Base-by-base conservation (phyloP, 2,329 filamentous ascomycete species). In the Didymella glomerata region DNA sequence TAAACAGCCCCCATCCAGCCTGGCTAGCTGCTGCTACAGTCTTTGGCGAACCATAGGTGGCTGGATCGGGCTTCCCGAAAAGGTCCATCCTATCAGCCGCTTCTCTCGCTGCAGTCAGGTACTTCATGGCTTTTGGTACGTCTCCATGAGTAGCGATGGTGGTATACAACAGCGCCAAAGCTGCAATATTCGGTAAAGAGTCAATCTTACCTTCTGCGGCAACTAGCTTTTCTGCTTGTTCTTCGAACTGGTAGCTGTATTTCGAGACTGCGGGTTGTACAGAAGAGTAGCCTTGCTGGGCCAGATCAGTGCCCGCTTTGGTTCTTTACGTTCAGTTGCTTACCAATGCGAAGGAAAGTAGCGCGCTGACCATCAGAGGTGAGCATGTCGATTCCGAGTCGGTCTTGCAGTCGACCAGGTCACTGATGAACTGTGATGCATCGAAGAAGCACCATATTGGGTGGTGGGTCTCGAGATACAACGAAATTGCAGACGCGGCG, bases 391-490 rank as follows among this genome's bases (percentile, higher is more conserved):
- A 59, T 2, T 30, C 32, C 13, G 46, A 28, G 13, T 50, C 50
- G n/a, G 40, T 52, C 11, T 22, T 57, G 18, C 58, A 63, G 14
- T 49, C n/a, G 22, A 63, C 32, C 1, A 63, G 53, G 10, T 63
- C 61, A 16, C 28, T 13, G 18, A 63, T 44, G 18, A 63, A 63
- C 16, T 60, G 54, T 10, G 52, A 56, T 5, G 57, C 57, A 41
- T 63, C 61, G 44, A 63, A 63, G 27, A 61, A 56, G 48, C 57
- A 49, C 57, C 57, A 63, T 27, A 61, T 32, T 13, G 48, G 57
- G 14, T 63, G 61, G 27, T 63, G 61, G 18, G 47, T 55, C 42
- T 63, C 61, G n/a, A 63, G 38, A 27, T 63, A 63, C 16, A 57
- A 32, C 5, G 61, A 63, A 25, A 61, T 57, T 13, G 61, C 57